Evolutionary conservation across 2,329 filamentous ascomycete genomes (phyloP).

Genomic region (Acephala macrosclerotiorum): DNA sequence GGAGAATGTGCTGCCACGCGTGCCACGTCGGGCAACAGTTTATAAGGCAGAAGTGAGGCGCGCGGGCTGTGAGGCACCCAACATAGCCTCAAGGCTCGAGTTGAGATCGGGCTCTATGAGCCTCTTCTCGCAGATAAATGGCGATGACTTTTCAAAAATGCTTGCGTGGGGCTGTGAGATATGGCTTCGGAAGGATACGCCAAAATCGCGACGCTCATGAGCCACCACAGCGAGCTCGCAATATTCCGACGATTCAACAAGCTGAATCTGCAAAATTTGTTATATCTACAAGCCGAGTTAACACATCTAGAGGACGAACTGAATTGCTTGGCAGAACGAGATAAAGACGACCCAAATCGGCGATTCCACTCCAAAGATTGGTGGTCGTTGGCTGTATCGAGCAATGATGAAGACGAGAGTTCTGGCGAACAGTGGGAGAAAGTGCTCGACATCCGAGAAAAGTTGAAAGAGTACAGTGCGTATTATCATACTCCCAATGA

Average conservation of each 20-base stretch:
- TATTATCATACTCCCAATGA: neutral
- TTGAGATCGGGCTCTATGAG: too few relatives aligned
- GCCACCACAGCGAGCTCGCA: constrained; percentile 8
- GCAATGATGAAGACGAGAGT: neutral
- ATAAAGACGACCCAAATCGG: neutral
- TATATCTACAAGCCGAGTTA: constrained; percentile 18
- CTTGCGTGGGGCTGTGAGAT: too few relatives aligned
- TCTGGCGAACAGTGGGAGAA: constrained; percentile 10
- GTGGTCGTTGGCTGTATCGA: constrained; percentile 9
- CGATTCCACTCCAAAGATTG: constrained; percentile 7
- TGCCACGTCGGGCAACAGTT: too few relatives aligned
- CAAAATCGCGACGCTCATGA: constrained; percentile 12
- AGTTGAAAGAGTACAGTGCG: constrained; percentile 20
- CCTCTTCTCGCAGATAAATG: too few relatives aligned
- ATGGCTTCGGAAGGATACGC: constrained; percentile 11
- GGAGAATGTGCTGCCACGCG: too few relatives aligned
- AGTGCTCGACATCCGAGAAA: neutral
- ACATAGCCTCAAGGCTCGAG: too few relatives aligned
- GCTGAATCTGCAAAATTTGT: constrained; percentile 11
- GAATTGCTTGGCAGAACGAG: neutral
- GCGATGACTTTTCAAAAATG: too few relatives aligned
- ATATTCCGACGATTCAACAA: constrained; percentile 12
- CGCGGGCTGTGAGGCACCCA: too few relatives aligned
- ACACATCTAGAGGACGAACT: neutral
- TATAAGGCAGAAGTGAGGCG: too few relatives aligned